A percentile compares a stretch with the other conserved stretches of the same genome.
phyloP scores from a whole-genome alignment of 345 rosid genomes.

The Brassica incana region DNA sequence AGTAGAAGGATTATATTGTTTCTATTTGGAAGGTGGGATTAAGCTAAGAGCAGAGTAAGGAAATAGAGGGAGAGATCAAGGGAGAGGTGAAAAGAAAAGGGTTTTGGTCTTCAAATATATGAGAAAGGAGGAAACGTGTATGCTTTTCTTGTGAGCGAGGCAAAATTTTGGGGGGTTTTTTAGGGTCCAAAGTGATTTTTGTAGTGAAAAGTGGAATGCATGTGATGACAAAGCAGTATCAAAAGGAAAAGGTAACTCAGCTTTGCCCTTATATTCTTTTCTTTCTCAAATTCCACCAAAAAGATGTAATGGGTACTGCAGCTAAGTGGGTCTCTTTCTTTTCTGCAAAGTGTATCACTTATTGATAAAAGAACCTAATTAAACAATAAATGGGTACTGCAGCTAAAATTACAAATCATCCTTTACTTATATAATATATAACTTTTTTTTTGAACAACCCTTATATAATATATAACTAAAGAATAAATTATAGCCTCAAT shows the following conservation, averaged over 20 bases:
- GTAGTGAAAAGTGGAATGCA: constrained; percentile 96
- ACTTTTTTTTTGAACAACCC: not conserved
- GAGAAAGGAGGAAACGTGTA: constrained; percentile 42
- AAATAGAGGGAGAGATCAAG: constrained; percentile 14
- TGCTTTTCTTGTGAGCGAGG: constrained; percentile 79
- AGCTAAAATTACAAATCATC: constrained; percentile 37
- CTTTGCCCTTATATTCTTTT: constrained; percentile 51
- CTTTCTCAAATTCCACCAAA: constrained; percentile 47
- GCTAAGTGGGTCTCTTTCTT: constrained; percentile 63
- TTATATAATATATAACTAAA: constrained; percentile 16
- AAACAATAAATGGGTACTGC: constrained; percentile 14
- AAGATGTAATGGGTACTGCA: constrained; percentile 43
- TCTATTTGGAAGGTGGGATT: constrained; percentile 12
- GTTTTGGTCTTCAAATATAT: constrained; percentile 37
- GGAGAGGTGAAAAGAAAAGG: constrained; percentile 29
- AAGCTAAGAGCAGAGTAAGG: constrained; percentile 24
- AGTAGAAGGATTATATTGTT: constrained; percentile 8
- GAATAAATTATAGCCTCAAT: constrained; percentile 15
- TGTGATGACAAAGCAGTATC: constrained; percentile 86
- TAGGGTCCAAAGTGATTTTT: constrained; percentile 72
- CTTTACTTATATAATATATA: constrained; percentile 30
- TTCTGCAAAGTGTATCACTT: constrained; percentile 48
- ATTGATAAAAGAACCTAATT: constrained; percentile 38
- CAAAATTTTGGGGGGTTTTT: constrained; percentile 38
- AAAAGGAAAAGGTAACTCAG: constrained; percentile 81